Evolutionary conservation across 495 filamentous ascomycete species (phyloP).

Genomic region (Collariella sp.): DNA sequence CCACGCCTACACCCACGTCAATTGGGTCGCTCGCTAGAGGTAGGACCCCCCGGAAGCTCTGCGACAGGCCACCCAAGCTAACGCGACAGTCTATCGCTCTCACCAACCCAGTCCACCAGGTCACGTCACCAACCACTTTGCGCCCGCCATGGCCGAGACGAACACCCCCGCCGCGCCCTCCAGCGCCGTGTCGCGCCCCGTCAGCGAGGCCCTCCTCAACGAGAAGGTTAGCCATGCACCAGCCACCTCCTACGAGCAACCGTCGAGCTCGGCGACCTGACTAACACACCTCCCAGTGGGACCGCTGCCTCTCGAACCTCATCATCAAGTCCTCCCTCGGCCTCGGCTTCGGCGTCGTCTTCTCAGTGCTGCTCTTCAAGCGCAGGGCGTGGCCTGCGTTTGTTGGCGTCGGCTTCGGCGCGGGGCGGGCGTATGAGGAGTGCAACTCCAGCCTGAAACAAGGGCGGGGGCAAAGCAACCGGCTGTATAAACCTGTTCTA

Average conservation of each 20-base stretch:
- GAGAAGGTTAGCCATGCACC: conserved; percentile 63
- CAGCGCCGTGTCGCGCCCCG: conserved; percentile 52
- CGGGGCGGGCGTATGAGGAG: conserved; percentile 93
- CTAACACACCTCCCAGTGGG: conserved; percentile 60
- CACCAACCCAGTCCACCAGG: neutral
- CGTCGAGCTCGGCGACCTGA: neutral
- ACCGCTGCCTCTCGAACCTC: conserved; percentile 91
- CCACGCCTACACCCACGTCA: neutral
- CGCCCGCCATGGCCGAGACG: conserved; percentile 36
- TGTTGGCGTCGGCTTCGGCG: conserved; percentile 87
- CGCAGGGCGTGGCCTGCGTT: conserved; percentile 92
- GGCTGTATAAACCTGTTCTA: conserved; percentile 21
- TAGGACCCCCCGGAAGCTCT: neutral
- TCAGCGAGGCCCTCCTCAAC: conserved; percentile 89
- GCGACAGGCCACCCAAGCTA: neutral
- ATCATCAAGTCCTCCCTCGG: conserved; percentile 91
- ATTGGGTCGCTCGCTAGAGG: conserved; percentile 6
- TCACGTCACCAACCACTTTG: conserved; percentile 1
- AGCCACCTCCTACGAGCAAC: neutral
- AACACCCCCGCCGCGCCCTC: conserved; percentile 29
- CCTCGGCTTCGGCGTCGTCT: conserved; percentile 91
- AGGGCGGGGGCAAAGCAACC: neutral
- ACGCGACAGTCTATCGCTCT: neutral
- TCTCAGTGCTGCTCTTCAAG: conserved; percentile 97
- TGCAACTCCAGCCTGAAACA: conserved; percentile 55